Evolutionary conservation across 305 asterid species (phyloP).

Genomic region (Stenogyne calaminthoides): DNA sequence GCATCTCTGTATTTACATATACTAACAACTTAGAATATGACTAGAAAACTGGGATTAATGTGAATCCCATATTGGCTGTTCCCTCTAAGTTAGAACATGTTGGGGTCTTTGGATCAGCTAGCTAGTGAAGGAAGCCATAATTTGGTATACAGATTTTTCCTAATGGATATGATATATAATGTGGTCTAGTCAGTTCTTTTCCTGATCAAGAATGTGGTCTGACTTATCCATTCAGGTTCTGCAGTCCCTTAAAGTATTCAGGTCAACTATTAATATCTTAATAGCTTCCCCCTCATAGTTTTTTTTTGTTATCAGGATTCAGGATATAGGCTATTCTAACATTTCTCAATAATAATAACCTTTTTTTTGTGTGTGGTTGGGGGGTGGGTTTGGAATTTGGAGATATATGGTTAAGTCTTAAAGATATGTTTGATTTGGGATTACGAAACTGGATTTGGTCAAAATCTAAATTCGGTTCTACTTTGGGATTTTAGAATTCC

Average conservation of each 20-base stretch:
- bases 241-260: background rate
- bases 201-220: background rate
- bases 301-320: background rate
- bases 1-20: background rate
- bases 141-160: background rate
- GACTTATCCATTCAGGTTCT: slow-evolving; percentile 7
- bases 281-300: background rate
- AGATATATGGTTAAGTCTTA: background rate
- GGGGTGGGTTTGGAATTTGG: background rate
- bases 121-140: background rate
- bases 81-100: background rate
- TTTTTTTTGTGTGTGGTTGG: no score
- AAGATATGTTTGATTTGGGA: no score
- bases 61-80: background rate
- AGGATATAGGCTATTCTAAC: background rate
- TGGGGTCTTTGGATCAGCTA: background rate
- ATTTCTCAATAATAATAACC: background rate
- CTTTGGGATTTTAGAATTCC: no score
- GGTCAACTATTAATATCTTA: background rate
- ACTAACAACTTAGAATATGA: background rate
- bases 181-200: slow-evolving; percentile 1
- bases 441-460: no score
- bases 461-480: no score
- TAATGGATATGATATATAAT: background rate
- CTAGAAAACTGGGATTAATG: slow-evolving; percentile 7